Conservation (phyloP, 1,139 yeast species). For the Kodamaea fungicola region DNA sequence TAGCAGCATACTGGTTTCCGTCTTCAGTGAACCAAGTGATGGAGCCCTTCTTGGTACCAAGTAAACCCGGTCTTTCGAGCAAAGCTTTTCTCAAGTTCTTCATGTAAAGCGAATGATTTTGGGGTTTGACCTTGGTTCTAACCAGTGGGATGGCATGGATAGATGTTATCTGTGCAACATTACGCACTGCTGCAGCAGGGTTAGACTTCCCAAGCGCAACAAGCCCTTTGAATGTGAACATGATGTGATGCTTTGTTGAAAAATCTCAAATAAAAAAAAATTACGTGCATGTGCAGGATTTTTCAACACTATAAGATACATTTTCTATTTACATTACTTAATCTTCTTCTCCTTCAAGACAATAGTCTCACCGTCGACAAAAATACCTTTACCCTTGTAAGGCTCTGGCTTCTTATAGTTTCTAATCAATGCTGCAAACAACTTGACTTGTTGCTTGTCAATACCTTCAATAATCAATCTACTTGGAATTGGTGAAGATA, state of each 20-base stretch:
- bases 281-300: neutral
- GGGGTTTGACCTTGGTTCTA: slow-evolving; percentile 38
- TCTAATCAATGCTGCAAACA: slow-evolving; percentile 87
- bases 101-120: slow-evolving; percentile 54
- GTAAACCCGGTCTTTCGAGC: slow-evolving; percentile 74
- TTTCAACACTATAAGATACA: neutral
- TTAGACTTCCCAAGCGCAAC: neutral
- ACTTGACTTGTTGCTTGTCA: slow-evolving; percentile 81
- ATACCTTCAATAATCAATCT: slow-evolving; percentile 82
- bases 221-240: neutral
- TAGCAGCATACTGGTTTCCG: slow-evolving; percentile 74
- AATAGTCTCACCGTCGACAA: slow-evolving; percentile 86
- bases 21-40: slow-evolving; percentile 69
- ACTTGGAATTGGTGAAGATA: slow-evolving; percentile 82
- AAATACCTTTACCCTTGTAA: slow-evolving; percentile 97
- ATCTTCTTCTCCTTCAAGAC: slow-evolving; percentile 88
- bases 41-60: slow-evolving; percentile 89
- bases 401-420: slow-evolving; percentile 95
- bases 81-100: slow-evolving; percentile 65
- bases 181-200: slow-evolving; percentile 18
- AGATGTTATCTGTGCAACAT: slow-evolving; percentile 51
- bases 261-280: slow-evolving; percentile 1
- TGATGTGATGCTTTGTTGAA: slow-evolving; percentile 3
- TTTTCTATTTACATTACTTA: slow-evolving; percentile 45
- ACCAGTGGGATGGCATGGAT: slow-evolving; percentile 52